Conservation (phyloP, 495 filamentous ascomycete species). For the Aspergillus panamensis region DNA sequence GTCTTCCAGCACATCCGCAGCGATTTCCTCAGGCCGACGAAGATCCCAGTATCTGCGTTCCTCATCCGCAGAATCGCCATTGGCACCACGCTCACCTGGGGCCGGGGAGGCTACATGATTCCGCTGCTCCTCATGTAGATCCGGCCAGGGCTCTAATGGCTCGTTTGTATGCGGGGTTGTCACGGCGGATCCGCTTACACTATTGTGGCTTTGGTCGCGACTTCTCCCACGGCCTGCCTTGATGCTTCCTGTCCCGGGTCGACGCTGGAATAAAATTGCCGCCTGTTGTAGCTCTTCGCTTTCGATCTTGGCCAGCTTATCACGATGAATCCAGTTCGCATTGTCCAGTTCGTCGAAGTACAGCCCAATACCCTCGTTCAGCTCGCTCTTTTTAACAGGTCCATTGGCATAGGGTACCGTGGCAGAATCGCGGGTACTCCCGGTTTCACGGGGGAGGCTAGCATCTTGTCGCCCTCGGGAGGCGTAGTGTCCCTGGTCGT, state of each 20-base stretch:
- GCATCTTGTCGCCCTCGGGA: conserved; percentile 44
- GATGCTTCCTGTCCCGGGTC: conserved; percentile 52
- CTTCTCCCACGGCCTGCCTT: conserved; percentile 52
- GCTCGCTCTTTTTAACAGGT: conserved; percentile 18
- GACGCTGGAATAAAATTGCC: conserved; percentile 65
- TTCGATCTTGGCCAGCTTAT: conserved; percentile 92
- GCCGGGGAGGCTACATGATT: conserved; percentile 45
- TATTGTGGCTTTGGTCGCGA: conserved; percentile 44
- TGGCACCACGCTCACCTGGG: conserved; percentile 39
- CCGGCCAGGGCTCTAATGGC: conserved; percentile 39
- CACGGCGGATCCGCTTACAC: conserved; percentile 27
- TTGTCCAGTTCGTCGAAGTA: conserved; percentile 29
- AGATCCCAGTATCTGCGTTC: conserved; percentile 62
- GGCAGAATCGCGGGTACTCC: conserved; percentile 43
- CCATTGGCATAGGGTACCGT: conserved; percentile 21
- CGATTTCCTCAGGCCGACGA: conserved; percentile 75
- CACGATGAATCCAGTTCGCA: conserved; percentile 87
- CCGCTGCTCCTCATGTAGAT: conserved; percentile 38
- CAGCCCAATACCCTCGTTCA: conserved; percentile 11
- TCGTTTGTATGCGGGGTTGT: conserved; percentile 32
- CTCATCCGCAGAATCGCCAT: conserved; percentile 28
- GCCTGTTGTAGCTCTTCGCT: conserved; percentile 87
- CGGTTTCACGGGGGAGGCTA: conserved; percentile 49
- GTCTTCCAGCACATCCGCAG: conserved; percentile 62
- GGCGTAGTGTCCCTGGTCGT: conserved; percentile 27